Conservation (phyloP, 495 filamentous ascomycete genomes). For the Margaritispora aquatica region DNA sequence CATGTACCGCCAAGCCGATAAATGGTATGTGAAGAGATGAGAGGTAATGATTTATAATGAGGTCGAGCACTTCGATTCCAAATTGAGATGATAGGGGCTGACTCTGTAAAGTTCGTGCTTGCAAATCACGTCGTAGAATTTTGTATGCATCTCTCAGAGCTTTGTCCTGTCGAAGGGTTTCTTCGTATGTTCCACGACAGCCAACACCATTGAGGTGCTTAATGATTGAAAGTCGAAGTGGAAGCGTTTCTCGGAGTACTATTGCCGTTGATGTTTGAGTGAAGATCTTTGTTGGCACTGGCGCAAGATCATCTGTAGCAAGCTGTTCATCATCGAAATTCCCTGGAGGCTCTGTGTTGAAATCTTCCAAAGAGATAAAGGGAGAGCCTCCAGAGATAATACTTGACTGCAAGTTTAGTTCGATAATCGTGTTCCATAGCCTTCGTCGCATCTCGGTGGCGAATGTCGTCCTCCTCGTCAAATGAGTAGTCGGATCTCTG, state of each 20-base stretch:
- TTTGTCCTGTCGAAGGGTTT: slow-evolving; percentile 31
- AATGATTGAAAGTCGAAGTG: slow-evolving; percentile 38
- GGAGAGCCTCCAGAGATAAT: slow-evolving; percentile 53
- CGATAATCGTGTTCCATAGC: slow-evolving; percentile 59
- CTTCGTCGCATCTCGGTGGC: slow-evolving; percentile 61
- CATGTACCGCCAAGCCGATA: slow-evolving; percentile 25
- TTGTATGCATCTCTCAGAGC: slow-evolving; percentile 31
- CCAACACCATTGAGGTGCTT: slow-evolving; percentile 41
- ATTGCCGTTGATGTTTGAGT: slow-evolving; percentile 41
- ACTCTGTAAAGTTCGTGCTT: slow-evolving; percentile 23
- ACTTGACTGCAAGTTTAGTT: slow-evolving; percentile 53
- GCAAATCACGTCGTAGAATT: slow-evolving; percentile 33
- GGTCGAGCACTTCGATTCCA: slow-evolving; percentile 28
- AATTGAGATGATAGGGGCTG: slow-evolving; percentile 24
- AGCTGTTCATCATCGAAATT: slow-evolving; percentile 46
- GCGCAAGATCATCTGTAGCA: slow-evolving; percentile 8
- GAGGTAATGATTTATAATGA: slow-evolving; percentile 32
- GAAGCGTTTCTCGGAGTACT: slow-evolving; percentile 39
- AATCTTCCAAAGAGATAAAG: slow-evolving; percentile 47
- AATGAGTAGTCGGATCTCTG: slow-evolving; percentile 42
- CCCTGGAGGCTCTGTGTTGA: slow-evolving; percentile 46
- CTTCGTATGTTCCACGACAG: slow-evolving; percentile 30
- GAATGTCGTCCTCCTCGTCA: slow-evolving; percentile 37
- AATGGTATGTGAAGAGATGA: slow-evolving; percentile 35
- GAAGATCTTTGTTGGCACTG: slow-evolving; percentile 22